These are phyloP conservation scores for Coemansia sp. DNA, from an alignment of 192 early-diverging fungal genomes.

Conservation along the genomic window DNA sequence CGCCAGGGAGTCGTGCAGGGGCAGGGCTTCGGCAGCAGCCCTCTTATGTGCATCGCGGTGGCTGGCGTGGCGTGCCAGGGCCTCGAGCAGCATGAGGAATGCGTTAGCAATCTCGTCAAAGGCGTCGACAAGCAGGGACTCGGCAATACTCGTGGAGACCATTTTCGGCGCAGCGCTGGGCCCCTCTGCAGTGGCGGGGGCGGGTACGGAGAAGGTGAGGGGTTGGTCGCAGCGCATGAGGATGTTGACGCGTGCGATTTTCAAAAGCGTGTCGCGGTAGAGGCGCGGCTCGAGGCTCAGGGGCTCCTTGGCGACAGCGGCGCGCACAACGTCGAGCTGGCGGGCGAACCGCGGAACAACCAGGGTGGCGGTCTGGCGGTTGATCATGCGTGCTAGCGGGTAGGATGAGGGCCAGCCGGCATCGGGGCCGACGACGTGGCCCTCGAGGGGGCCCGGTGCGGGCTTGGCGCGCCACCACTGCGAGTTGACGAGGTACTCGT, in stretches of 20 bases:
- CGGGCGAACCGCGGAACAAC: constrained; percentile 46
- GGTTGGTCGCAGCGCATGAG: constrained; percentile 22
- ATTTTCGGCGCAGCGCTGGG: neutral
- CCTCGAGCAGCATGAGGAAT: constrained; percentile 48
- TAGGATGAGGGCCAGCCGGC: constrained; percentile 42
- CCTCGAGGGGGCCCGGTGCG: neutral
- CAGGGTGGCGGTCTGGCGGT: constrained; percentile 35
- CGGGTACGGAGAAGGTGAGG: constrained; percentile 9
- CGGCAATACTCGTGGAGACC: constrained; percentile 2
- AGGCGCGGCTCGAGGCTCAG: constrained; percentile 50
- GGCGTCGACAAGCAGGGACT: constrained; percentile 5
- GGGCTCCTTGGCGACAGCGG: constrained; percentile 46
- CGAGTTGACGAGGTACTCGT: constrained; percentile 53
- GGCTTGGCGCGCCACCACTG: constrained; percentile 45
- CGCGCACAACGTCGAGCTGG: constrained; percentile 44
- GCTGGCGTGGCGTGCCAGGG: constrained; percentile 43
- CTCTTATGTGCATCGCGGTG: constrained; percentile 43
- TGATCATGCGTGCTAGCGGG: constrained; percentile 42
- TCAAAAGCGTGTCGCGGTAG: constrained; percentile 52
- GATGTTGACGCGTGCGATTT: constrained; percentile 34
- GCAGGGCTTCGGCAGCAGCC: constrained; percentile 35
- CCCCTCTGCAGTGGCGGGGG: neutral
- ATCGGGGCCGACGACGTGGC: constrained; percentile 27
- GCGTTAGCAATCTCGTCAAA: constrained; percentile 42
- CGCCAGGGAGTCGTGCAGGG: constrained; percentile 26